Evolutionary conservation across 1,139 yeast species (phyloP).

Genomic region (Protomyces inundatus): DNA sequence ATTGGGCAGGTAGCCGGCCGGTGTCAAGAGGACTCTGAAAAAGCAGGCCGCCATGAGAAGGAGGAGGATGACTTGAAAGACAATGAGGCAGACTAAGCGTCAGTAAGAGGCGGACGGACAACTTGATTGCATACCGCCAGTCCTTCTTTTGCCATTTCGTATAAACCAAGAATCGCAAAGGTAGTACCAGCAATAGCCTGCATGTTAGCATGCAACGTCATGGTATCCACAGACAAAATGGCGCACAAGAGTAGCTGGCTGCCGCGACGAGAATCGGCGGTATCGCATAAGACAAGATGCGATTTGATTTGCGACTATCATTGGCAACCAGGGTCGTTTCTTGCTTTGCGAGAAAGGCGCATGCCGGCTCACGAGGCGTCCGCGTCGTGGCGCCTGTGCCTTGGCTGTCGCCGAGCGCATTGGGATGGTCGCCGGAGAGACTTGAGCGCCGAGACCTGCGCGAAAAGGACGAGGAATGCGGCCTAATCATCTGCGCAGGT

Average conservation of each 20-base stretch:
- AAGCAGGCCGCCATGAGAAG: constrained; percentile 18
- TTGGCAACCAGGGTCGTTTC: background rate
- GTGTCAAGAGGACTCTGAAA: constrained; percentile 16
- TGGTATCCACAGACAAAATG: background rate
- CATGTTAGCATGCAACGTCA: background rate
- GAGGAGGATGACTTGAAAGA: constrained; percentile 14
- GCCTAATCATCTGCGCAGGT: background rate
- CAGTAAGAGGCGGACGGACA: background rate
- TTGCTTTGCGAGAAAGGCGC: background rate
- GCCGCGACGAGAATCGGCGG: constrained; percentile 25
- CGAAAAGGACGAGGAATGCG: background rate
- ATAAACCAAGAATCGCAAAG: constrained; percentile 17
- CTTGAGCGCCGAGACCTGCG: background rate
- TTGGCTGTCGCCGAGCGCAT: background rate
- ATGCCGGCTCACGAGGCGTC: background rate
- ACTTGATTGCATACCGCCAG: constrained; percentile 1
- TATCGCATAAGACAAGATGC: constrained; percentile 22
- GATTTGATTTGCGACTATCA: constrained; percentile 22
- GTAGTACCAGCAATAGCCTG: constrained; percentile 15
- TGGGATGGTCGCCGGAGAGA: background rate
- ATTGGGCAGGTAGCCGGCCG: constrained; percentile 25
- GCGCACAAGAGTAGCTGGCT: constrained; percentile 9
- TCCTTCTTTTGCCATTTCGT: constrained; percentile 7
- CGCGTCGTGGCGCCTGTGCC: background rate
- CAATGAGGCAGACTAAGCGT: constrained; percentile 7